Evolutionary conservation across 2,329 filamentous ascomycete species (phyloP).

Genomic region (Neoscytalidium dimidiatum): DNA sequence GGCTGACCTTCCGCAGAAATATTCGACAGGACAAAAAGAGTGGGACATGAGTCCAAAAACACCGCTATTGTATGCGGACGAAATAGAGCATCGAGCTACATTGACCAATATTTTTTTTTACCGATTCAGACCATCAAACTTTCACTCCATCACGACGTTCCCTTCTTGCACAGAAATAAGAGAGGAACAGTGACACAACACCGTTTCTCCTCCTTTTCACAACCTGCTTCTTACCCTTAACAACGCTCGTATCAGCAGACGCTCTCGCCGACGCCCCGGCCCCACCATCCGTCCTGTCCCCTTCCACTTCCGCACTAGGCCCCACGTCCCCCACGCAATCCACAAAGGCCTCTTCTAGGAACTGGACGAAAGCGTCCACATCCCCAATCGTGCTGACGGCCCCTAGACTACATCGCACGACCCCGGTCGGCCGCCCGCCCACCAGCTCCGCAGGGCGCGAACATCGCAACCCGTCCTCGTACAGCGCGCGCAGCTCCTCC

Average conservation of each 20-base stretch:
- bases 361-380: conserved; percentile 52
- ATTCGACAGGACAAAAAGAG: no score
- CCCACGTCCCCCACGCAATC: background rate
- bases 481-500: conserved; percentile 57
- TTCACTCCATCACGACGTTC: background rate
- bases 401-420: conserved; percentile 62
- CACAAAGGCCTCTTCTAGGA: conserved; percentile 30
- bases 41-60: no score
- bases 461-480: conserved; percentile 60
- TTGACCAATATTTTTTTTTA: no score
- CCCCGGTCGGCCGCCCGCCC: conserved; percentile 58
- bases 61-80: no score
- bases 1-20: no score
- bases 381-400: conserved; percentile 62
- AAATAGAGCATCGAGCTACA: no score
- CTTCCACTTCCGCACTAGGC: conserved; percentile 8
- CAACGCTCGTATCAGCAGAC: background rate
- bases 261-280: background rate
- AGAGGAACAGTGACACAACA: background rate
- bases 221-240: background rate
- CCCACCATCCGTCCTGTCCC: background rate
- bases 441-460: conserved; percentile 56
- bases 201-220: background rate
- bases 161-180: background rate
- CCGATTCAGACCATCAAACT: no score